A percentile compares a stretch with the other conserved stretches of the same genome.
phyloP scores from a whole-genome alignment of 148 eudicot species.

The Cornus kousa region DNA sequence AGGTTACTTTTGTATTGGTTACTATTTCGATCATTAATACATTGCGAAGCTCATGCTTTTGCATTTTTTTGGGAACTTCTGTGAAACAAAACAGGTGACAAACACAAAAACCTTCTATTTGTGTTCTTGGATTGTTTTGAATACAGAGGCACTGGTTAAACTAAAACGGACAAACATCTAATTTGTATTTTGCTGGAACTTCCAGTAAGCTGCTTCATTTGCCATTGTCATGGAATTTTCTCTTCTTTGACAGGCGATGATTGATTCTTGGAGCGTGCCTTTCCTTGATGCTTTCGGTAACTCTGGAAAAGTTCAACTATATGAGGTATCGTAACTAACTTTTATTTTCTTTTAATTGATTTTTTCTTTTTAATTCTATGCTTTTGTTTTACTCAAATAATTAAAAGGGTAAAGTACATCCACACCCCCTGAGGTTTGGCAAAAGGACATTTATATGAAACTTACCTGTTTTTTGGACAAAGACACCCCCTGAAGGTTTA shows the following conservation, averaged over 20 bases:
- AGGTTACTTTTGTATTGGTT: not conserved
- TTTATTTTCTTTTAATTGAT: too few species aligned
- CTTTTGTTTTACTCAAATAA: not conserved
- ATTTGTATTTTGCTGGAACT: not conserved
- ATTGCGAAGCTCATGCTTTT: not conserved
- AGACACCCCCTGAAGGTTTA: too few species aligned
- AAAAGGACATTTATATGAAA: too few species aligned
- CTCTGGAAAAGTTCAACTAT: constrained; percentile 52
- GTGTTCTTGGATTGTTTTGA: not conserved
- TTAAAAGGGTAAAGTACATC: too few species aligned
- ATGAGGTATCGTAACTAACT: constrained; percentile 54
- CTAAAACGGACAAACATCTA: too few species aligned
- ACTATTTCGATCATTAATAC: not conserved
- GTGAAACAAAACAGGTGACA: not conserved
- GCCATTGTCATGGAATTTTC: not conserved
- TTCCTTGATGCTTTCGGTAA: constrained; percentile 52
- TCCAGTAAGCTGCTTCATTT: not conserved
- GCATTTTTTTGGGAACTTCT: not conserved
- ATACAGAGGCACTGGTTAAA: not conserved
- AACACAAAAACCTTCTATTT: not conserved
- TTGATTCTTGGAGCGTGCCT: constrained; percentile 81
- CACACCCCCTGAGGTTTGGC: too few species aligned
- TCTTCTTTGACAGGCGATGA: constrained; percentile 56
- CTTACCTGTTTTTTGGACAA: too few species aligned
- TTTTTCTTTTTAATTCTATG: too few species aligned